Evolutionary conservation across 2,329 filamentous ascomycete species (phyloP), one percentile per base, ranked within the genome.

Genomic region (Cladosporium sp.): DNA sequence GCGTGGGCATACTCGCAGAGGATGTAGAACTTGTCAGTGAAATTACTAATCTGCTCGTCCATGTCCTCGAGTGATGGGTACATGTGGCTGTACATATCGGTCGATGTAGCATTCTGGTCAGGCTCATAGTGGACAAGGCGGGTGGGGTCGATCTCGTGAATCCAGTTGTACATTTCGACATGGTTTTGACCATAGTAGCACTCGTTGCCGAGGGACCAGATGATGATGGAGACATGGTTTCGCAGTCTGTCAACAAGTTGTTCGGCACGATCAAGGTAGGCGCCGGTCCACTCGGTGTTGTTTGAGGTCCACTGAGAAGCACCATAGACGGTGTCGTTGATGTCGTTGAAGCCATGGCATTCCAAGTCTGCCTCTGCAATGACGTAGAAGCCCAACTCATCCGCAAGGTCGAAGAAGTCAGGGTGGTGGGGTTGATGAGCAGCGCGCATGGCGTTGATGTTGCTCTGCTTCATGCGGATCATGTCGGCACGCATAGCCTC

Each of bases 161-260:
- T 74, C 61, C 78, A 83, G 4, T 82, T 69, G 61, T 84, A 84
- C 85, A 88, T 88, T 37, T 78, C 80, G 49, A 74, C 74, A 61
- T 85, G 82, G 61, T 88, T 87, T 7, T 72, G 70, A 0, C 85
- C 85, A 59, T 85, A 86, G 62, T 86, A 87, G 0, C 83, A 79
- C 62, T 87, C 85, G 61, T 87, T 88, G 0, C 85, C 85, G 0
- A 88, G 72, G 31, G 81, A 85, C 85, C 85, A 88, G 37, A 86
- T 79, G 46, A 88, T 81, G 51, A 88, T 74, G 10, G 77, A 83
- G 0, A 84, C 66, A 59, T 86, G 82, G 57, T 87, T 85, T 68
- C 86, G 86, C 66, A 87, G 83, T n/a, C 85, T 74, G 59, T 82
- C 76, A 0, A 88, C 74, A 53, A 87, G 68, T 46, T 84, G 80